These are phyloP conservation scores for Vitis rotundifolia DNA, from an alignment of 164 flowering plant species.

Conservation along the genomic window DNA sequence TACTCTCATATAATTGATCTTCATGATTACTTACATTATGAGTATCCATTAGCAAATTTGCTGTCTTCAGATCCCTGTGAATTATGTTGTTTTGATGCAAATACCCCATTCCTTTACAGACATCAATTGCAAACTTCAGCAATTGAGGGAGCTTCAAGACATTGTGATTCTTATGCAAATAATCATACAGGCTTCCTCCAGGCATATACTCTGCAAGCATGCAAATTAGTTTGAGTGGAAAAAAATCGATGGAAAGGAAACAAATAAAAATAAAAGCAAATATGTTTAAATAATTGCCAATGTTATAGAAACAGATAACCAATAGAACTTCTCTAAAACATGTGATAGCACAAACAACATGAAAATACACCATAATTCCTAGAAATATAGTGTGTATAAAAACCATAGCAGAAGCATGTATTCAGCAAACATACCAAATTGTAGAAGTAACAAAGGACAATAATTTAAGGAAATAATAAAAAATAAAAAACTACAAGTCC, in stretches of 20 bases:
- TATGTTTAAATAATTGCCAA: no score
- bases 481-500: no score
- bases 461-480: no score
- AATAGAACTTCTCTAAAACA: no score
- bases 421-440: no score
- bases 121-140: conserved; percentile 83
- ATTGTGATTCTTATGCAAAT: conserved; percentile 69
- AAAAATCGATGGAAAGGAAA: background rate
- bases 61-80: conserved; percentile 95
- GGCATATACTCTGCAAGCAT: conserved; percentile 86
- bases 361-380: no score
- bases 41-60: conserved; percentile 87
- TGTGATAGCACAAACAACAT: no score
- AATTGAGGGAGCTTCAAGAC: conserved; percentile 58
- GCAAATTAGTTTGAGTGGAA: background rate
- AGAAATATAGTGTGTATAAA: no score
- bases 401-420: no score
- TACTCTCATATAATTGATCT: background rate
- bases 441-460: no score
- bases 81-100: conserved; percentile 82
- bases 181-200: conserved; percentile 92
- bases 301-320: no score
- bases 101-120: conserved; percentile 95
- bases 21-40: conserved; percentile 47
- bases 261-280: background rate